Conservation (phyloP, 2,329 filamentous ascomycete genomes). For the Microsporum ferrugineum region DNA sequence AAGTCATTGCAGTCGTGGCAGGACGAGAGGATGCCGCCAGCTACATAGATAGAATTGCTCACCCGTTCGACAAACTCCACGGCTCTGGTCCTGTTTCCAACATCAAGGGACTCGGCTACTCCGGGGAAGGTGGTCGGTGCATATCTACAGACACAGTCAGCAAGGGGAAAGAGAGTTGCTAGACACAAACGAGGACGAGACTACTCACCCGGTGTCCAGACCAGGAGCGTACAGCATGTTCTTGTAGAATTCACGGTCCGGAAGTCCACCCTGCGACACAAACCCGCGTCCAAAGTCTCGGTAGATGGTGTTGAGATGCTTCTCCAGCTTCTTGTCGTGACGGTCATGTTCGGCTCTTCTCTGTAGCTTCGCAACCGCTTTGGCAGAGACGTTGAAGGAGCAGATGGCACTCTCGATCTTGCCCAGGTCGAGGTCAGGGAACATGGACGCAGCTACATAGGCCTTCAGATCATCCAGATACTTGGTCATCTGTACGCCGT, state of each 20-base stretch:
- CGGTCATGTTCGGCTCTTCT: slow-evolving; percentile 6
- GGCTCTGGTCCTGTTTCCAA: slow-evolving; percentile 16
- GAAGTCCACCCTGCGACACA: slow-evolving; percentile 36
- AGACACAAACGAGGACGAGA: neutral
- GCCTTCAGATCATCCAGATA: slow-evolving; percentile 27
- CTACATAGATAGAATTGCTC: slow-evolving; percentile 16
- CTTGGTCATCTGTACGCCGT: slow-evolving; percentile 26
- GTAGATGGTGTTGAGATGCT: slow-evolving; percentile 35
- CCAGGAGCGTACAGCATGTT: slow-evolving; percentile 40
- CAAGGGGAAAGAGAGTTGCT: neutral
- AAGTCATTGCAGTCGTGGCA: neutral
- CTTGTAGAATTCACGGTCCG: slow-evolving; percentile 36
- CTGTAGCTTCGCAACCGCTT: slow-evolving; percentile 10
- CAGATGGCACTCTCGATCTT: slow-evolving; percentile 27
- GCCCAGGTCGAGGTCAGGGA: neutral
- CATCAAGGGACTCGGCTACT: slow-evolving; percentile 19
- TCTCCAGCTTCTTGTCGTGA: slow-evolving; percentile 10
- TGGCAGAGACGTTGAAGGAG: slow-evolving; percentile 21
- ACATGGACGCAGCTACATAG: slow-evolving; percentile 19
- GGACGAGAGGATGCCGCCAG: slow-evolving; percentile 15
- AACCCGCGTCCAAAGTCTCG: slow-evolving; percentile 38
- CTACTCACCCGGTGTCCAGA: slow-evolving; percentile 23
- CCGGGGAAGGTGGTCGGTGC: slow-evolving; percentile 19
- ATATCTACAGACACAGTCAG: slow-evolving; percentile 11
- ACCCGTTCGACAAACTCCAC: slow-evolving; percentile 18